These are phyloP conservation scores for Neopestalotiopsis clavispora DNA, from an alignment of 2,329 filamentous ascomycete species.

Conservation along the genomic window DNA sequence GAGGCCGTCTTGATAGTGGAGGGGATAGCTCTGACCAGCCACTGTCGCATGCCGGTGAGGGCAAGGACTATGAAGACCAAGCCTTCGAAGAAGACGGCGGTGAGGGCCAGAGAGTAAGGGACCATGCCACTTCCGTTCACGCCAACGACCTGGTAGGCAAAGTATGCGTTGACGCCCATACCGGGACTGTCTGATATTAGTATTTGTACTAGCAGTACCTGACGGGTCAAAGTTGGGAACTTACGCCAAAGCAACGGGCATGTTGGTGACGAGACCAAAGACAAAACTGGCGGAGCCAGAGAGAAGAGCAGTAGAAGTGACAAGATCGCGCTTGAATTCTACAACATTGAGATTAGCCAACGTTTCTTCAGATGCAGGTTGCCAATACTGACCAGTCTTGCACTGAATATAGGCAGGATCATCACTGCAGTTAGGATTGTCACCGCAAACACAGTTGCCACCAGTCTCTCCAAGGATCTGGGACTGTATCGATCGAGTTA, in stretches of 20 bases:
- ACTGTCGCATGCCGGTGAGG: constrained; percentile 73
- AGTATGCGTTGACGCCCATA: constrained; percentile 72
- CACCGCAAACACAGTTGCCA: constrained; percentile 72
- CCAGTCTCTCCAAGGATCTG: constrained; percentile 77
- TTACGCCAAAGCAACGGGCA: constrained; percentile 78
- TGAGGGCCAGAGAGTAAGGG: constrained; percentile 64
- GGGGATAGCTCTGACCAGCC: constrained; percentile 70
- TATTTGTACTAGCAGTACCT: neutral
- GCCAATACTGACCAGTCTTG: neutral
- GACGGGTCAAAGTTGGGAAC: constrained; percentile 24
- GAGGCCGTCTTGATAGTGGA: constrained; percentile 69
- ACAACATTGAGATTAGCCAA: constrained; percentile 13
- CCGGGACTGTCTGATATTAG: constrained; percentile 53
- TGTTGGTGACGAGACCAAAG: constrained; percentile 82
- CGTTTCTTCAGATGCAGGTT: neutral
- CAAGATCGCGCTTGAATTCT: constrained; percentile 75
- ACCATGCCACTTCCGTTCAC: constrained; percentile 61
- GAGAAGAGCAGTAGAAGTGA: constrained; percentile 84
- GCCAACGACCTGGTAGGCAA: constrained; percentile 70
- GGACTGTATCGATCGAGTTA: constrained; percentile 50
- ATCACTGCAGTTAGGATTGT: constrained; percentile 52
- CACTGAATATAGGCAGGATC: constrained; percentile 43
- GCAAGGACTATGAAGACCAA: constrained; percentile 69
- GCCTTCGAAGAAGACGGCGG: constrained; percentile 68
- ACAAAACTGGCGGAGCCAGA: constrained; percentile 75